Base-by-base conservation (phyloP, 2,329 filamentous ascomycete genomes). In the Epichloe hybrida region DNA sequence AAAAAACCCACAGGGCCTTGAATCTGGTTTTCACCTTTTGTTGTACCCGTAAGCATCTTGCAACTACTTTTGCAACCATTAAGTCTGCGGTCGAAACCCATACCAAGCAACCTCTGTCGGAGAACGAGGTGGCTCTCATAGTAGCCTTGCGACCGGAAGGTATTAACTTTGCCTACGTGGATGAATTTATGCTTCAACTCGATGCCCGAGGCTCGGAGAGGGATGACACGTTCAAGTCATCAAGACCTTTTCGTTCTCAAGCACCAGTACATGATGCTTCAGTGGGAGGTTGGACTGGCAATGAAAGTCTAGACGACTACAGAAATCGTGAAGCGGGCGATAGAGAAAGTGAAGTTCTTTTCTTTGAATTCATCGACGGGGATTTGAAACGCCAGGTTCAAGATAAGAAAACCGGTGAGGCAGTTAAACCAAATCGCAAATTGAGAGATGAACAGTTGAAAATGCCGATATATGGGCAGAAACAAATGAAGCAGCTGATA, bases 21-120 rank as follows among this genome's bases (percentile, higher is more conserved):
- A 98, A 95, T 59, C 70, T 97, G 2, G 88, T 97, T 0, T 95
- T 88, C 60, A 97, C 93, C 0, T 97, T 98, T 63, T 95, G 88
- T 69, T 93, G 83, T 63, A 91, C 91, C 1, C 82, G 93, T 44
- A 96, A 95, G 63, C 87, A 97, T 60, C 76, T 97, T 31, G 83
- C 87, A 0, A 97, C 93, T 0, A 96, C 91, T 0, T 88, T 96
- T 57, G 86, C 93, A 15, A 95, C 85, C 5, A 86, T 98, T 45
- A 88, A 83, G 58, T 78, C 81, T 8, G 80, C 91, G 0, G 91
- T 97, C 1, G 88, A 96, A 65, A 79, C 79, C 0, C 88, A 96
- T 62, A 89, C 82, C 53, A 83, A 85, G 59, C 76, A 79, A 23
- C 72, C 81, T 17, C 67, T 98, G 41, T 72, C 73, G 0, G 69